These are phyloP conservation scores for Neofusicoccum sp. DNA, from an alignment of 2,329 filamentous ascomycete genomes.

Conservation along the genomic window DNA sequence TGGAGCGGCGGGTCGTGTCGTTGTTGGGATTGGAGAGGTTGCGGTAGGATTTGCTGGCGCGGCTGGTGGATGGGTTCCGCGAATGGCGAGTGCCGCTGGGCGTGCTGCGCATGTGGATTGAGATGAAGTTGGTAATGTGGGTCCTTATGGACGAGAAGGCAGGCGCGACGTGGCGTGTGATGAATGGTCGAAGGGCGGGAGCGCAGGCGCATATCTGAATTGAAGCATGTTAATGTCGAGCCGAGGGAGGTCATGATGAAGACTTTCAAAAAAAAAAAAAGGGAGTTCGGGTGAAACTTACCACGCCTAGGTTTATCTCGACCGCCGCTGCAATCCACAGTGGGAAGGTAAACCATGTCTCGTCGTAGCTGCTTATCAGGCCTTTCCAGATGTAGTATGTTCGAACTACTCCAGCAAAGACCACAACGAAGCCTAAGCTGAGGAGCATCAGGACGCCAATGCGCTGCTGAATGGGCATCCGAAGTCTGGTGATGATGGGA, in stretches of 20 bases:
- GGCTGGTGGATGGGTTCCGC: background rate
- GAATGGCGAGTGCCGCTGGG: background rate
- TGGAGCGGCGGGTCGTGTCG: background rate
- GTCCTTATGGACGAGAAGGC: background rate
- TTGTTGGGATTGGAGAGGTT: background rate
- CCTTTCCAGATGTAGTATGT: constrained; percentile 50
- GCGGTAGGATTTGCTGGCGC: background rate
- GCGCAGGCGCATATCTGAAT: constrained; percentile 41
- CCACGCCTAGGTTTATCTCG: constrained; percentile 51
- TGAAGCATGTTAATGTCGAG: background rate
- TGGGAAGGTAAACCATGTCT: constrained; percentile 49
- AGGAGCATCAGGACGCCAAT: constrained; percentile 44
- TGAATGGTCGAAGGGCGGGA: constrained; percentile 38
- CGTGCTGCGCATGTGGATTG: background rate
- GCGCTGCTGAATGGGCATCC: constrained; percentile 46
- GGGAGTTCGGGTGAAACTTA: constrained; percentile 29
- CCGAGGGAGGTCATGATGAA: background rate
- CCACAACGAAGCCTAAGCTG: constrained; percentile 46
- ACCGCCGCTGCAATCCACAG: constrained; percentile 52
- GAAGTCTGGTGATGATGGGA: constrained; percentile 46
- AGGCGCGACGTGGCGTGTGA: constrained; percentile 1
- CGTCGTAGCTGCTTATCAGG: constrained; percentile 45
- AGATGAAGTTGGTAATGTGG: constrained; percentile 2
- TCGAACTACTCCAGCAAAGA: constrained; percentile 45
- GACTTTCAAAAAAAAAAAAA: too few species aligned